These are phyloP conservation scores for Lagenidium giganteum DNA, from an alignment of 352 stramenopile genomes.

Conservation along the genomic window DNA sequence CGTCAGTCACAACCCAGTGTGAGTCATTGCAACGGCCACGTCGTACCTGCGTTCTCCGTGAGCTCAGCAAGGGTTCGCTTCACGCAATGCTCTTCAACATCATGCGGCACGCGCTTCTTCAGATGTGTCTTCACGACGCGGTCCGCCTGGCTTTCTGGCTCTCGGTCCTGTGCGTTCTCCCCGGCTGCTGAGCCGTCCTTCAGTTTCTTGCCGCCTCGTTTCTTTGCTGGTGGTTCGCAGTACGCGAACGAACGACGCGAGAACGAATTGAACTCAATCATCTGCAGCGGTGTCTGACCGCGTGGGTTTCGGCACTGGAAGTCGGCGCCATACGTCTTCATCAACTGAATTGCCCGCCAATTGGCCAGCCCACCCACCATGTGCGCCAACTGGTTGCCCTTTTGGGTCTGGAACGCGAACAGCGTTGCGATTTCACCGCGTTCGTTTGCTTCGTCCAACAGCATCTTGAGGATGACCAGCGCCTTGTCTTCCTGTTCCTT, in stretches of 20 bases:
- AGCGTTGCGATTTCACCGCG: slow-evolving; percentile 13
- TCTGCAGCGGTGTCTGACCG: slow-evolving; percentile 30
- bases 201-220: slow-evolving; percentile 4
- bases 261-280: slow-evolving; percentile 56
- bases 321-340: slow-evolving; percentile 27
- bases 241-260: slow-evolving; percentile 35
- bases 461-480: slow-evolving; percentile 26
- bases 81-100: slow-evolving; percentile 24
- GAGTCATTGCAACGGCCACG: background rate
- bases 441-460: slow-evolving; percentile 33
- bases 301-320: slow-evolving; percentile 20
- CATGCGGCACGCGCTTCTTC: slow-evolving; percentile 22
- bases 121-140: background rate
- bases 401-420: slow-evolving; percentile 38
- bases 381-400: slow-evolving; percentile 44
- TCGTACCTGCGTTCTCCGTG: slow-evolving; percentile 22
- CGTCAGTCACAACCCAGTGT: background rate
- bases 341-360: slow-evolving; percentile 31
- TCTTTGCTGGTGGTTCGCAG: slow-evolving; percentile 4
- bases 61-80: slow-evolving; percentile 33
- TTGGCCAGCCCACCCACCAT: slow-evolving; percentile 44
- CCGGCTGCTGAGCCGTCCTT: slow-evolving; percentile 1
- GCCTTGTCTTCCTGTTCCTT: slow-evolving; percentile 33
- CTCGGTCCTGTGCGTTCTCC: slow-evolving; percentile 6
- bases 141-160: slow-evolving; percentile 13